Evolutionary conservation across 225 moss, liverwort and hornwort species (phyloP).

Genomic region (Pseudisothecium myosuroides): DNA sequence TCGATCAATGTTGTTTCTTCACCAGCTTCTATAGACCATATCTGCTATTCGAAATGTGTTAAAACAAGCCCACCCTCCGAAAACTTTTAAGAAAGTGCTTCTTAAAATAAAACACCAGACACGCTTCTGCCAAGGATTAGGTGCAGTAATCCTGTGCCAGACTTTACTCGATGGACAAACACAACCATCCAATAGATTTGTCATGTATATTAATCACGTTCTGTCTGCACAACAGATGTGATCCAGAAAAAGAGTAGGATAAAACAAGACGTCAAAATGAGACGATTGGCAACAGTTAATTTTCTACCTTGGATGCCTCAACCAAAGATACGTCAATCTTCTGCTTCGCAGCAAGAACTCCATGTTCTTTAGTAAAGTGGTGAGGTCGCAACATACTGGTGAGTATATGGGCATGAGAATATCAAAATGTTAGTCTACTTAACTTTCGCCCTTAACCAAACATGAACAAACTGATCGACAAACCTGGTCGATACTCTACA

Average conservation of each 20-base stretch:
- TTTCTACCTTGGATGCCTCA: conserved; percentile 94
- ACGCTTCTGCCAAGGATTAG: background rate
- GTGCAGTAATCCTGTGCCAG: background rate
- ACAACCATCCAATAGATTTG: background rate
- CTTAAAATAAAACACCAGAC: background rate
- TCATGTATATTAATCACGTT: background rate
- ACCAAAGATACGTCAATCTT: conserved; percentile 84
- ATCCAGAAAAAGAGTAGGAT: background rate
- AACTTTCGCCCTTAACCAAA: background rate
- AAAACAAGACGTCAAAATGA: background rate
- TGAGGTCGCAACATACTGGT: conserved; percentile 98
- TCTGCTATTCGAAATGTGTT: conserved; percentile 39
- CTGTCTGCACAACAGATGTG: background rate
- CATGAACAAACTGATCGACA: background rate
- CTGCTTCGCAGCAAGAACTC: conserved; percentile 92
- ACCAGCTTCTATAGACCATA: conserved; percentile 67
- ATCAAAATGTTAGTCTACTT: conserved; percentile 13
- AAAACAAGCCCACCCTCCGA: background rate
- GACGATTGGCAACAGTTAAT: background rate
- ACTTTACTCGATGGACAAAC: background rate
- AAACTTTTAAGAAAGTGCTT: background rate
- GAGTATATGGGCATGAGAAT: conserved; percentile 22
- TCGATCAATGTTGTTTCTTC: conserved; percentile 72
- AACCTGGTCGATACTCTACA: background rate
- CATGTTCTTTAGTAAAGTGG: conserved; percentile 94